These are phyloP conservation scores for Solanum corneliomulleri DNA, from an alignment of 257 asterid genomes.

Conservation along the genomic window DNA sequence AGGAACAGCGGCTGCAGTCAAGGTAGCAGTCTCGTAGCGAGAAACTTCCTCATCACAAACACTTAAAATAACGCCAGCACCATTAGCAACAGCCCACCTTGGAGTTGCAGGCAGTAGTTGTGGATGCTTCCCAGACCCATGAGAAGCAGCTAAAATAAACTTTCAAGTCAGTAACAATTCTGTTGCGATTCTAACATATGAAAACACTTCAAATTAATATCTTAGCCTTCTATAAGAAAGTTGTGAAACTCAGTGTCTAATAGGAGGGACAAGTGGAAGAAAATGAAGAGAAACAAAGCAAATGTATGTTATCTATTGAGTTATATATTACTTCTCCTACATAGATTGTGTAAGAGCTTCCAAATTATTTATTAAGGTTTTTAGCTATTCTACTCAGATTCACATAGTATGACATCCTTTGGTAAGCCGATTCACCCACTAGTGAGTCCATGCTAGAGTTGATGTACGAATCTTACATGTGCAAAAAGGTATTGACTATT, in stretches of 20 bases:
- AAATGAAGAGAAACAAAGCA: not conserved
- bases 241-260: not conserved
- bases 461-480: not conserved
- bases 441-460: not conserved
- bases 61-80: constrained; percentile 97
- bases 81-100: constrained; percentile 99
- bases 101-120: constrained; percentile 96
- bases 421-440: not conserved
- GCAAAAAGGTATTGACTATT: not conserved
- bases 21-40: constrained; percentile 91
- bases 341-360: not conserved
- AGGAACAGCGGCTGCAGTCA: constrained; percentile 98
- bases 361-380: not conserved
- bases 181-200: not conserved
- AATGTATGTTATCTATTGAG: not conserved
- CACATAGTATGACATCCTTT: not conserved
- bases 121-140: constrained; percentile 99
- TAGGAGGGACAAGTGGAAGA: not conserved
- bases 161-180: not conserved
- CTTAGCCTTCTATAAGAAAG: not conserved
- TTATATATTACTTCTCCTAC: not conserved
- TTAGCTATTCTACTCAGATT: not conserved
- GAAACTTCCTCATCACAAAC: constrained; percentile 98
- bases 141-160: constrained; percentile 62
- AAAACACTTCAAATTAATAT: not conserved